Conservation (phyloP, 441 rosid genomes). For the Corymbia citriodora region DNA sequence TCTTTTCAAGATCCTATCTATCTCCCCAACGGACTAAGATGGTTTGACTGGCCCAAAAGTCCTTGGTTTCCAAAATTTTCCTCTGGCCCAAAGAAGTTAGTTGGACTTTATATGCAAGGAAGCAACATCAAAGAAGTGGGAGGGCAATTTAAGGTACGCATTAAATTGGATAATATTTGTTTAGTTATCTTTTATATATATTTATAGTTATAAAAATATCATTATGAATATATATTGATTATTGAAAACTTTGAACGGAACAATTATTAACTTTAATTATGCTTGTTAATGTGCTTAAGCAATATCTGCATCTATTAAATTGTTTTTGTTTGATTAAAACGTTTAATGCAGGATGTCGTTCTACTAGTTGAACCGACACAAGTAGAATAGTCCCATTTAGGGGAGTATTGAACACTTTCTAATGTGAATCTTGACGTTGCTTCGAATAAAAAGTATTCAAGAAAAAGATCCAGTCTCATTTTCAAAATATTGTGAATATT, state of each 20-base stretch:
- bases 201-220: not conserved
- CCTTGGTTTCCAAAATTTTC: not conserved
- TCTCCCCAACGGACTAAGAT: too few relatives aligned
- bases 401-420: not conserved
- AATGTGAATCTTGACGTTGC: not conserved
- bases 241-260: not conserved
- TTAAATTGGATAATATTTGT: not conserved
- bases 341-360: not conserved
- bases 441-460: not conserved
- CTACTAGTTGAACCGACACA: not conserved
- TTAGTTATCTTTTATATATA: not conserved
- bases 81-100: not conserved
- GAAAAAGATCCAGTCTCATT: not conserved
- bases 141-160: not conserved
- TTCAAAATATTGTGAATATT: too few relatives aligned
- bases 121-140: not conserved
- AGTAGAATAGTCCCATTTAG: not conserved
- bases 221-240: not conserved
- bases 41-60: too few relatives aligned
- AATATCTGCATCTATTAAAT: not conserved
- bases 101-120: not conserved
- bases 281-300: not conserved
- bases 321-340: not conserved
- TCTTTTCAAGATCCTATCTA: too few relatives aligned
- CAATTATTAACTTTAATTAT: not conserved